Evolutionary conservation across 2,329 filamentous ascomycete species (phyloP).

Genomic region (Talaromyces funiculosus): DNA sequence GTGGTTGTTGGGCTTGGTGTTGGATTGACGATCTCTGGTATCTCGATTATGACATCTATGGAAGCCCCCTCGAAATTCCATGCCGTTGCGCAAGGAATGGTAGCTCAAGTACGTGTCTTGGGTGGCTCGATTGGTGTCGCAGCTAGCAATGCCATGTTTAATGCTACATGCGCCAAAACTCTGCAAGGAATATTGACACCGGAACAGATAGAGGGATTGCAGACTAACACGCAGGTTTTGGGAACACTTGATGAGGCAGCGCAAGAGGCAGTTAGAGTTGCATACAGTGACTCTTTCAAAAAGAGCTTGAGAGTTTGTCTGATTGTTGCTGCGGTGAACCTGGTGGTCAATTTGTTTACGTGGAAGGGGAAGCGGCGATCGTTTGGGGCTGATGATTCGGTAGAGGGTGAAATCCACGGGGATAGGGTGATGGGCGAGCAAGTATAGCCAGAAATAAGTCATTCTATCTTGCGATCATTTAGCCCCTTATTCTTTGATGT

Average conservation of each 20-base stretch:
- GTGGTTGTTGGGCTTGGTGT: neutral
- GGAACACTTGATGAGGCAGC: neutral
- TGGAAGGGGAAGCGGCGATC: neutral
- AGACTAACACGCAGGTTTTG: neutral
- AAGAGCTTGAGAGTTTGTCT: neutral
- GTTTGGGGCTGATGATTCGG: neutral
- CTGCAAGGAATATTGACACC: neutral
- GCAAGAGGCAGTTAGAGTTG: neutral
- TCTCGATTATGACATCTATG: neutral
- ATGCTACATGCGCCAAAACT: neutral
- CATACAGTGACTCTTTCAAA: neutral
- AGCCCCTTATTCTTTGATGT: too few species aligned
- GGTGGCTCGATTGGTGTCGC: constrained; percentile 1
- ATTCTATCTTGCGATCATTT: too few species aligned
- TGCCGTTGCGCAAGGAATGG: constrained; percentile 1
- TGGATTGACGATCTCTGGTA: constrained; percentile 1
- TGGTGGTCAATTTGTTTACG: neutral
- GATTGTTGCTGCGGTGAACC: neutral
- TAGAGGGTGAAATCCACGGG: neutral
- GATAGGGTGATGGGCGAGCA: neutral
- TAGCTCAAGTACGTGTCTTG: neutral
- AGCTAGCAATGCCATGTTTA: constrained; percentile 1
- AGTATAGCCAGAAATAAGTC: too few species aligned
- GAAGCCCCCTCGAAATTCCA: neutral
- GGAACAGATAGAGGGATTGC: neutral